Conservation (phyloP, 176 grass and related monocot genomes). For the Rhynchospora breviuscula region DNA sequence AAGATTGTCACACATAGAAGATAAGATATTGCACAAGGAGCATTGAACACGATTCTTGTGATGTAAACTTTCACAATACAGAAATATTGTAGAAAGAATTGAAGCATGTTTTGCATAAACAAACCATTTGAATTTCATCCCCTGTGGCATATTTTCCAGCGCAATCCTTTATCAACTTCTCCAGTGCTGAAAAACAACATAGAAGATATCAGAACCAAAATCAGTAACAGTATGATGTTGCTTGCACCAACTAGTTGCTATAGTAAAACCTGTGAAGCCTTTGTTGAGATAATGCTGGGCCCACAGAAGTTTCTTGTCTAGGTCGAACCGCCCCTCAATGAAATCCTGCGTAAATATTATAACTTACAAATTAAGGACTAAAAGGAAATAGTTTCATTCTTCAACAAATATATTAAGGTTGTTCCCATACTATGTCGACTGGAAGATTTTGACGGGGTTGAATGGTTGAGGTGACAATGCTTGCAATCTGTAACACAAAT, state of each 20-base stretch:
- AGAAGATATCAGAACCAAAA: conserved; percentile 14
- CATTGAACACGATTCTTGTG: no score
- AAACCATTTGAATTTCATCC: conserved; percentile 75
- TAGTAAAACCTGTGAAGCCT: conserved; percentile 60
- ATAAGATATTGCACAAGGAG: no score
- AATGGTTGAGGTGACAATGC: conserved; percentile 71
- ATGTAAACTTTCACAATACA: no score
- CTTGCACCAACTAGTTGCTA: neutral
- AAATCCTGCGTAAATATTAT: conserved; percentile 39
- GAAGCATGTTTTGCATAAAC: conserved; percentile 18
- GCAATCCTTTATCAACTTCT: conserved; percentile 60
- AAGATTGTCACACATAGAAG: no score
- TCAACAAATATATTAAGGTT: neutral
- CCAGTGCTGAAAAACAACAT: conserved; percentile 49
- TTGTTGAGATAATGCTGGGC: conserved; percentile 56
- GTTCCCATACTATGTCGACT: conserved; percentile 40
- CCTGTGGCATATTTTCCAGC: conserved; percentile 73
- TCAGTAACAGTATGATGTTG: neutral
- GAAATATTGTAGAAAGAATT: neutral
- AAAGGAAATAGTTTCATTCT: neutral
- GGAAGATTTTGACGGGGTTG: conserved; percentile 69
- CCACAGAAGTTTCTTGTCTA: conserved; percentile 52
- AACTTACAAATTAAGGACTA: neutral
- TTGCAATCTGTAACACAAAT: conserved; percentile 64
- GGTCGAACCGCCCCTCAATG: conserved; percentile 36